Percentiles rank a stretch among this genome's conserved stretches.
Evolutionary conservation across 2,329 filamentous ascomycete species (phyloP).

Genomic region (Leptographium lundbergii): DNA sequence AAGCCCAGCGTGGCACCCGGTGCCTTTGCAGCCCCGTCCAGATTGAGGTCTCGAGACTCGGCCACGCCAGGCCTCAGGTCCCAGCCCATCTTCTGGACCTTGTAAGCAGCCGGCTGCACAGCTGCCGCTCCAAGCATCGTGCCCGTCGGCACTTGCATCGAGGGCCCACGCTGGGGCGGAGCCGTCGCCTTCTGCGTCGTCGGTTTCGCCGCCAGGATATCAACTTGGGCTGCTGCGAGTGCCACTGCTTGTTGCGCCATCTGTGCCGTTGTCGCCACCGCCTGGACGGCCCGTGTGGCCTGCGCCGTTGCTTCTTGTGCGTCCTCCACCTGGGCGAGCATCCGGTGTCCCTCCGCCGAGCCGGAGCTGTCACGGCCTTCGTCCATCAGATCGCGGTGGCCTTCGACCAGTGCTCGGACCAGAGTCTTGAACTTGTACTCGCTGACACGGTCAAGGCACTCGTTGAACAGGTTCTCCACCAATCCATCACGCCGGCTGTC

Average conservation of each 20-base stretch:
- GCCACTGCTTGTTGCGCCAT: conserved; percentile 14
- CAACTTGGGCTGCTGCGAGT: too few species aligned
- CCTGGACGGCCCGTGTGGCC: background rate
- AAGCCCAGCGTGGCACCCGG: conserved; percentile 67
- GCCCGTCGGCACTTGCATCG: background rate
- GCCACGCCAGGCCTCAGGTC: conserved; percentile 50
- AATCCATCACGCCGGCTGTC: conserved; percentile 66
- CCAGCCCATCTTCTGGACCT: conserved; percentile 77
- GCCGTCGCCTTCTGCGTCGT: background rate
- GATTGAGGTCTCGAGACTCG: conserved; percentile 54
- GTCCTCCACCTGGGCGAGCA: conserved; percentile 63
- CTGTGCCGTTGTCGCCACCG: conserved; percentile 26
- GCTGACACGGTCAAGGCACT: conserved; percentile 83
- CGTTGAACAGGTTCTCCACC: conserved; percentile 88
- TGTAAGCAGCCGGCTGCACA: conserved; percentile 63
- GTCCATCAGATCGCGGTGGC: conserved; percentile 70
- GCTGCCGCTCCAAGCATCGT: conserved; percentile 44
- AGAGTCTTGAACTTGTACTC: conserved; percentile 73
- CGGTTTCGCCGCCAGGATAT: background rate
- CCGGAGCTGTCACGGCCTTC: conserved; percentile 59
- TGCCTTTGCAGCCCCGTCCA: conserved; percentile 51
- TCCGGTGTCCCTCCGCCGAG: conserved; percentile 52
- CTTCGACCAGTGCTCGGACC: conserved; percentile 60
- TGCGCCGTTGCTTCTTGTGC: conserved; percentile 35
- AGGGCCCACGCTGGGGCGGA: background rate